A percentile compares a stretch with the other conserved stretches of the same genome.
Conservation (phyloP, 2,329 filamentous ascomycete species). For the Monilinia vaccinii-corymbosi region DNA sequence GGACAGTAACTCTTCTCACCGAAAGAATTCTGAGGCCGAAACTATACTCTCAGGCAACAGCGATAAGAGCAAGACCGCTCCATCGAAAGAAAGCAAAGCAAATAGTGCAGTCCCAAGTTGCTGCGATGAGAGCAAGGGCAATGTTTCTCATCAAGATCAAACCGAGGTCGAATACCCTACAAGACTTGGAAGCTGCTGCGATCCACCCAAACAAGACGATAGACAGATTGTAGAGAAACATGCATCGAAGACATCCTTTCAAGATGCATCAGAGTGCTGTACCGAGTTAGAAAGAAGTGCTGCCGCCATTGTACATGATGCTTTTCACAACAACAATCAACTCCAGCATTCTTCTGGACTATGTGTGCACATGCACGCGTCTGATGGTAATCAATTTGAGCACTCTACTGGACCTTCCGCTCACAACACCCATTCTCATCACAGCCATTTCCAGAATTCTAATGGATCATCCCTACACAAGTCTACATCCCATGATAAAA, state of each 20-base stretch:
- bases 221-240: not conserved
- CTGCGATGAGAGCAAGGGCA: not conserved
- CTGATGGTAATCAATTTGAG: not conserved
- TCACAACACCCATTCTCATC: not conserved
- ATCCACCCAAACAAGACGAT: not conserved
- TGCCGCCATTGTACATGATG: not conserved
- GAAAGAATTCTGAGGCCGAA: not conserved
- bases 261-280: not conserved
- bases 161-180: not conserved
- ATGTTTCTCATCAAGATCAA: not conserved
- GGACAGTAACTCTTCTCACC: not conserved
- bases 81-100: not conserved
- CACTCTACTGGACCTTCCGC: not conserved
- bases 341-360: not conserved
- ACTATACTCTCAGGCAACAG: not conserved
- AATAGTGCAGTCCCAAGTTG: not conserved
- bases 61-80: not conserved
- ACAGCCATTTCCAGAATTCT: not conserved
- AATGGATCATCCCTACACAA: not conserved
- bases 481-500: not conserved
- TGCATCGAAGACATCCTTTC: not conserved
- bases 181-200: constrained; percentile 1
- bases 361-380: not conserved
- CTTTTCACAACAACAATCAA: not conserved
- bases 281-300: not conserved